Percentiles rank a stretch among this genome's conserved stretches.
These are phyloP conservation scores for Myxozyma sirexii DNA, from an alignment of 805 yeast genomes.

Conservation along the genomic window DNA sequence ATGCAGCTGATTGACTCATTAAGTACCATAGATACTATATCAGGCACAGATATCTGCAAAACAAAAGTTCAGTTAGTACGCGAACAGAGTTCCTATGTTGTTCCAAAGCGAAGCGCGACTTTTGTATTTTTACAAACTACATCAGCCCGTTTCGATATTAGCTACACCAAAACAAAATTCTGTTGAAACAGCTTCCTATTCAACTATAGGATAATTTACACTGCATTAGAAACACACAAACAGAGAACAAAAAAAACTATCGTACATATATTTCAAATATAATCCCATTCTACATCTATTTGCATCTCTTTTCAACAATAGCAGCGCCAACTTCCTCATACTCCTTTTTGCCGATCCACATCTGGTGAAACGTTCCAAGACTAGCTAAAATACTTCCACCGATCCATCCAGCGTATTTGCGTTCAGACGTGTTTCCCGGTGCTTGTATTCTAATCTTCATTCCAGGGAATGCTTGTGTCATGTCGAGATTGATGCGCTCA, in stretches of 20 bases:
- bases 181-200: too few species aligned
- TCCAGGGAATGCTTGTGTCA: constrained; percentile 58
- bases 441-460: constrained; percentile 48
- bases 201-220: background rate
- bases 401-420: constrained; percentile 64
- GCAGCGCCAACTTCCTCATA: constrained; percentile 63
- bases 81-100: too few species aligned
- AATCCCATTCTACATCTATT: constrained; percentile 31
- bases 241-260: background rate
- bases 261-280: constrained; percentile 7
- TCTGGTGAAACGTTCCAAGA: constrained; percentile 57
- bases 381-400: constrained; percentile 73
- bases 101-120: background rate
- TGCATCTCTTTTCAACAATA: constrained; percentile 46
- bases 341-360: constrained; percentile 63
- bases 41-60: too few species aligned
- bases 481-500: constrained; percentile 58
- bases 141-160: background rate
- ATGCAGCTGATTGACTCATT: background rate
- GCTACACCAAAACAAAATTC: background rate
- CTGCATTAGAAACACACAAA: background rate
- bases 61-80: too few species aligned
- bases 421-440: constrained; percentile 52
- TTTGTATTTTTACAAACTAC: background rate
- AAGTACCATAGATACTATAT: background rate